These are phyloP conservation scores for Zasmidium cellare DNA, from an alignment of 2,329 filamentous ascomycete genomes.

Conservation along the genomic window DNA sequence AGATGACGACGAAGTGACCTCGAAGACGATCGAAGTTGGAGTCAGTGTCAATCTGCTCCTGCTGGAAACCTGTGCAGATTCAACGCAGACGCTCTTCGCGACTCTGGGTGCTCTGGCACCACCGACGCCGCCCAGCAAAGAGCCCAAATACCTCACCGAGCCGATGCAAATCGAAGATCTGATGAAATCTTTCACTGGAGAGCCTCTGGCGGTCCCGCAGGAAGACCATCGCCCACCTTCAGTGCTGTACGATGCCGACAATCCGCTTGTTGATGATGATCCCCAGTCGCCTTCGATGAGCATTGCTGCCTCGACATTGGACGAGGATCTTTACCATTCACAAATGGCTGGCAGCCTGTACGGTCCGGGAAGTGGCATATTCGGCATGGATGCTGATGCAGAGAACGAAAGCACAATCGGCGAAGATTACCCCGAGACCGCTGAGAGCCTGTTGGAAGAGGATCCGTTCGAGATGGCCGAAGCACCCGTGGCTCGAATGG, in stretches of 20 bases:
- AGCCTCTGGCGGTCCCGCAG: conserved; percentile 70
- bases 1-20: conserved; percentile 55
- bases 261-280: conserved; percentile 31
- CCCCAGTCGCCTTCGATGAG: conserved; percentile 18
- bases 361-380: conserved; percentile 32
- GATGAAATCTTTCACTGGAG: conserved; percentile 84
- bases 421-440: conserved; percentile 30
- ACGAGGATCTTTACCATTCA: conserved; percentile 31
- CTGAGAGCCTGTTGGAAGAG: conserved; percentile 38
- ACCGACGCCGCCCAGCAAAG: conserved; percentile 77
- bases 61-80: conserved; percentile 93
- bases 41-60: conserved; percentile 83
- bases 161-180: conserved; percentile 84
- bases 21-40: conserved; percentile 74
- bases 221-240: conserved; percentile 57
- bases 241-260: conserved; percentile 41
- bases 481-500: conserved; percentile 30
- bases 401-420: conserved; percentile 21
- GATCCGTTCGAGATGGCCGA: conserved; percentile 40
- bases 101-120: conserved; percentile 79
- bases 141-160: conserved; percentile 82
- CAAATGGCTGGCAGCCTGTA: conserved; percentile 36
- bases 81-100: conserved; percentile 84
- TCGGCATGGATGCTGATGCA: conserved; percentile 25
- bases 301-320: conserved; percentile 26